phyloP scores from a whole-genome alignment of 2,329 filamentous ascomycete genomes.

The Colletotrichum theobromicola region DNA sequence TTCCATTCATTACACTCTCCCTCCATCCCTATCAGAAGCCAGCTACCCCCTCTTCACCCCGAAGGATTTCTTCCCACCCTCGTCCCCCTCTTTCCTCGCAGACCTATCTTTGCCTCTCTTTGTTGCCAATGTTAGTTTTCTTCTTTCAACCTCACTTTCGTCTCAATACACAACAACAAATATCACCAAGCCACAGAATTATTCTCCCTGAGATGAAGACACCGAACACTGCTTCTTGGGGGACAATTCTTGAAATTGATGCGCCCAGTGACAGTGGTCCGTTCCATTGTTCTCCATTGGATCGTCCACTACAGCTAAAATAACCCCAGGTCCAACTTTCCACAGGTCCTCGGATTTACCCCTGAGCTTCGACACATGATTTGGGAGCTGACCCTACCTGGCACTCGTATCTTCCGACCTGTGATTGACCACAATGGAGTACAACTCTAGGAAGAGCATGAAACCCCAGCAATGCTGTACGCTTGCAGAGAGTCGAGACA shows the following conservation, averaged over 20 bases:
- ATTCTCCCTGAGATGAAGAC: not conserved
- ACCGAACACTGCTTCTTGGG: not conserved
- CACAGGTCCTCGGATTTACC: not conserved
- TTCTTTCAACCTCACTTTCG: not conserved
- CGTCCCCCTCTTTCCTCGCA: not conserved
- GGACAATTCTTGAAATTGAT: too few species aligned
- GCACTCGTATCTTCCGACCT: not conserved
- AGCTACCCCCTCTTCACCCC: not conserved
- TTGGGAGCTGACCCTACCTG: not conserved
- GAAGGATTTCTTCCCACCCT: not conserved
- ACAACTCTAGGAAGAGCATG: not conserved
- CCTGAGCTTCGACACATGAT: not conserved
- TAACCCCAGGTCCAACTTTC: not conserved
- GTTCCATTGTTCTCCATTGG: not conserved
- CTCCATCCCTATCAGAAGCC: not conserved
- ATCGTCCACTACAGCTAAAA: not conserved
- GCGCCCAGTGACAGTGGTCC: too few species aligned
- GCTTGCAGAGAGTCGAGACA: not conserved
- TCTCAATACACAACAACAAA: not conserved
- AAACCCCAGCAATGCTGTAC: not conserved
- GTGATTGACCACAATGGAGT: not conserved
- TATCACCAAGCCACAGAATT: not conserved
- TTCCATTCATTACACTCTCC: not conserved
- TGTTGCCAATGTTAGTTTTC: not conserved
- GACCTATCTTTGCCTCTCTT: not conserved